Evolutionary conservation across 257 asterid species (phyloP).

Genomic region (Capsicum pubescens): DNA sequence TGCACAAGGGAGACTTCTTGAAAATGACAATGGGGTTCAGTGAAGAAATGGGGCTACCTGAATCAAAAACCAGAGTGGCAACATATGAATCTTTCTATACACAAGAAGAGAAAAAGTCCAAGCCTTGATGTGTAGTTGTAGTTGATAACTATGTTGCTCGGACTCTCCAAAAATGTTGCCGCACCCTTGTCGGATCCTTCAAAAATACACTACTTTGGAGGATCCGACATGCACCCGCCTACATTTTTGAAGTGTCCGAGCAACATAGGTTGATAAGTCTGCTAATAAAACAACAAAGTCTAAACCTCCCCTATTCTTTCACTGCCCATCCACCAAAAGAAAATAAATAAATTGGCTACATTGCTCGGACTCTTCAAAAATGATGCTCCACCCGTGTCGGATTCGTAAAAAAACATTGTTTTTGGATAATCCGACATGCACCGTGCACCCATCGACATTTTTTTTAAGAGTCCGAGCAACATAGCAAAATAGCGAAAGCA

Average conservation of each 20-base stretch:
- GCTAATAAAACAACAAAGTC: not conserved
- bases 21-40: conserved; percentile 60
- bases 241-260: too few relatives aligned
- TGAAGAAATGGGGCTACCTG: conserved; percentile 59
- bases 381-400: too few relatives aligned
- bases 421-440: too few relatives aligned
- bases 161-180: too few relatives aligned
- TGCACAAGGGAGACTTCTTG: conserved; percentile 65
- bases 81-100: conserved; percentile 54
- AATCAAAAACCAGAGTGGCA: conserved; percentile 50
- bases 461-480: too few relatives aligned
- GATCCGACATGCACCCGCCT: too few relatives aligned
- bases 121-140: not conserved
- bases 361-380: too few relatives aligned
- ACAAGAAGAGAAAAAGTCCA: conserved; percentile 34
- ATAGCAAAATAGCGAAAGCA: not conserved
- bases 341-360: not conserved
- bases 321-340: not conserved
- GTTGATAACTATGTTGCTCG: too few relatives aligned
- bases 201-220: too few relatives aligned
- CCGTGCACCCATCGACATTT: not conserved
- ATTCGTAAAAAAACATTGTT: too few relatives aligned
- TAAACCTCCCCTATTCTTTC: not conserved
- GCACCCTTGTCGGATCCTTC: too few relatives aligned
- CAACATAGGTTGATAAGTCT: not conserved